Conservation (phyloP, 2,329 filamentous ascomycete species). For the Alternaria viburni region DNA sequence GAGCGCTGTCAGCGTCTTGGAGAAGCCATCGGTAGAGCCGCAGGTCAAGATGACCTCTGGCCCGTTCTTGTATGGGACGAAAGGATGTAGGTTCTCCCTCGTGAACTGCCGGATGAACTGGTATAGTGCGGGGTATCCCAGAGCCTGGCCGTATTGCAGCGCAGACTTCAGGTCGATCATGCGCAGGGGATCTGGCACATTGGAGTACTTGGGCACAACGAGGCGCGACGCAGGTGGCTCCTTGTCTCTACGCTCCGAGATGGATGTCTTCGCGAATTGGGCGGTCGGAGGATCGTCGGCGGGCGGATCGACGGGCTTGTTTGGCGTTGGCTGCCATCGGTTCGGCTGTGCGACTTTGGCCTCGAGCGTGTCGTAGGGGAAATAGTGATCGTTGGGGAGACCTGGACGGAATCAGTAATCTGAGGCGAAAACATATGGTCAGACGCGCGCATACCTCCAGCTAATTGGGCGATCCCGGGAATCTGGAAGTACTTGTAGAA, state of each 20-base stretch:
- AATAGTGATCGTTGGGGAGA: conserved; percentile 79
- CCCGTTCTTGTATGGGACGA: conserved; percentile 77
- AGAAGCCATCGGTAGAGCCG: conserved; percentile 84
- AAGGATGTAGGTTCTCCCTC: conserved; percentile 77
- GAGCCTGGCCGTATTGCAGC: conserved; percentile 84
- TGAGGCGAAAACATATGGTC: neutral
- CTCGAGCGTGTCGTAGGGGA: conserved; percentile 90
- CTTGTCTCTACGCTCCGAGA: conserved; percentile 29
- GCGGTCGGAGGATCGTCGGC: conserved; percentile 32
- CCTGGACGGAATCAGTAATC: conserved; percentile 57
- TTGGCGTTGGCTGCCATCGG: conserved; percentile 75
- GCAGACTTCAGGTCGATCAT: conserved; percentile 83
- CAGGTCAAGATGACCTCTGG: conserved; percentile 80
- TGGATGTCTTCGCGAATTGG: conserved; percentile 38
- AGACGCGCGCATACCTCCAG: conserved; percentile 56
- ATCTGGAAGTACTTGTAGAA: conserved; percentile 85
- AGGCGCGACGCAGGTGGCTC: conserved; percentile 58
- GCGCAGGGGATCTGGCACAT: conserved; percentile 63
- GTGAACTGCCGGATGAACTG: conserved; percentile 81
- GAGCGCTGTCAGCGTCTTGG: conserved; percentile 77
- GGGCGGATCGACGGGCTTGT: conserved; percentile 60
- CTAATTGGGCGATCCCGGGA: conserved; percentile 66
- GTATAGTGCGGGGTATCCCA: conserved; percentile 80
- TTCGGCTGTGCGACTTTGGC: conserved; percentile 76
- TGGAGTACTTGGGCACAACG: conserved; percentile 72